These are phyloP conservation scores for Kodamaea hsintzibuensis DNA, from an alignment of 805 yeast species.

Conservation along the genomic window DNA sequence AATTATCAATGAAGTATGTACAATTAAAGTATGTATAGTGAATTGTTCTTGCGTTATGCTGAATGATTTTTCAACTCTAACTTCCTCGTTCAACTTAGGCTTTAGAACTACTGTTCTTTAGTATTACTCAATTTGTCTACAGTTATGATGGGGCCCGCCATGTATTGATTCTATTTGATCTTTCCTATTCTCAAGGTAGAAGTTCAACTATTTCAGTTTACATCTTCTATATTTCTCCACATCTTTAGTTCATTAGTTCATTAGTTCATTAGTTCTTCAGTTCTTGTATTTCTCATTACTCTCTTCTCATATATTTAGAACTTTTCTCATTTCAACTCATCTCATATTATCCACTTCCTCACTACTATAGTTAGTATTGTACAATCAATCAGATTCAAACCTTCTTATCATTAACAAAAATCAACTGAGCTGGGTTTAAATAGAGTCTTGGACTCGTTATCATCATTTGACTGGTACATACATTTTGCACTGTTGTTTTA, in stretches of 20 bases:
- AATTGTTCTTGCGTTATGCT: no score
- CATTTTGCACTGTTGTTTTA: slow-evolving; percentile 3
- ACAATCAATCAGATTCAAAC: slow-evolving; percentile 17
- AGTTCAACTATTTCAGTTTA: neutral
- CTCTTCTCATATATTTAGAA: neutral
- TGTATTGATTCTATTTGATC: neutral
- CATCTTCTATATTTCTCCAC: neutral
- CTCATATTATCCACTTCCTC: neutral
- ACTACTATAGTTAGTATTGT: slow-evolving; percentile 8
- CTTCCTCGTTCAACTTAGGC: no score
- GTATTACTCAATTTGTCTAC: neutral
- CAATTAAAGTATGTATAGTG: no score
- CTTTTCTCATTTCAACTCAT: neutral
- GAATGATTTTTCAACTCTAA: no score
- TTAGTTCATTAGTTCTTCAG: no score
- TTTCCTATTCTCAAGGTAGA: neutral
- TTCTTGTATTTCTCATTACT: neutral
- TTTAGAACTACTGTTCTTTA: no score
- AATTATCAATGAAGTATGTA: no score
- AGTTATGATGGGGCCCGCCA: neutral
- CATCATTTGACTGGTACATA: slow-evolving; percentile 27
- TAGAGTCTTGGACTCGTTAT: slow-evolving; percentile 43
- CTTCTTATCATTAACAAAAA: slow-evolving; percentile 42
- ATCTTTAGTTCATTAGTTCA: no score
- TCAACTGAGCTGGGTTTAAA: slow-evolving; percentile 48